Evolutionary conservation across 768 basidiomycete species (phyloP).

Genomic region (Wakefieldia striispora): DNA sequence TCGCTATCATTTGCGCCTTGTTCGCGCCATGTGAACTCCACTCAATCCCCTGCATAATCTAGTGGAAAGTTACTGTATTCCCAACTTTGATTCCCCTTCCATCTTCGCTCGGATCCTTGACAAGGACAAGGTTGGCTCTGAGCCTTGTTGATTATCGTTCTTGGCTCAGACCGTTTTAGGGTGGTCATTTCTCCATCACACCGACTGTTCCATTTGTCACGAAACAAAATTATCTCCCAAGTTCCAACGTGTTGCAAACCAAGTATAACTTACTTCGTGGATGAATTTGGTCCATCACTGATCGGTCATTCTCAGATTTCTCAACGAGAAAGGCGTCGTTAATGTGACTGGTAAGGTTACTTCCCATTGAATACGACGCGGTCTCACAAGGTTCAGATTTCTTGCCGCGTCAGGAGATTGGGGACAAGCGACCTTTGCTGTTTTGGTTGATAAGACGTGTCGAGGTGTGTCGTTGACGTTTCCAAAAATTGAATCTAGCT

Average conservation of each 20-base stretch:
- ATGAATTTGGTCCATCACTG: background rate
- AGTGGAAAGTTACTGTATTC: slow-evolving; percentile 93
- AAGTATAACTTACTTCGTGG: slow-evolving; percentile 41
- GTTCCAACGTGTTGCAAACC: slow-evolving; percentile 83
- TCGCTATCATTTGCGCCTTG: background rate
- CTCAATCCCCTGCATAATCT: slow-evolving; percentile 5
- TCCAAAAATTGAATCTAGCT: background rate
- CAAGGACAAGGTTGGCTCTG: slow-evolving; percentile 58
- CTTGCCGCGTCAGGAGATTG: slow-evolving; percentile 59
- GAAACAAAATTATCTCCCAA: slow-evolving; percentile 82
- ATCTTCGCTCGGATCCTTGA: slow-evolving; percentile 88
- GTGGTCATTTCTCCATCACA: slow-evolving; percentile 90
- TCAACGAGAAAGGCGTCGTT: slow-evolving; percentile 86
- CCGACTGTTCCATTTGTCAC: slow-evolving; percentile 66
- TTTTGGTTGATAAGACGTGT: slow-evolving; percentile 85
- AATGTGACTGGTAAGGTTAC: slow-evolving; percentile 63
- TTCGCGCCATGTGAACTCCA: background rate
- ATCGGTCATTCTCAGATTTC: slow-evolving; percentile 45
- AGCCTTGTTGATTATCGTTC: background rate
- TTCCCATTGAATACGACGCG: background rate
- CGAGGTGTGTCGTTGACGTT: slow-evolving; percentile 43
- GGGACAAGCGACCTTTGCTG: slow-evolving; percentile 58
- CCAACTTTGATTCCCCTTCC: slow-evolving; percentile 91
- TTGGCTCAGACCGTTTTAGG: slow-evolving; percentile 38
- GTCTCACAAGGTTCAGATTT: slow-evolving; percentile 52